Evolutionary conservation across 306 rosid genomes (phyloP).

Genomic region (Carpinus fangiana): DNA sequence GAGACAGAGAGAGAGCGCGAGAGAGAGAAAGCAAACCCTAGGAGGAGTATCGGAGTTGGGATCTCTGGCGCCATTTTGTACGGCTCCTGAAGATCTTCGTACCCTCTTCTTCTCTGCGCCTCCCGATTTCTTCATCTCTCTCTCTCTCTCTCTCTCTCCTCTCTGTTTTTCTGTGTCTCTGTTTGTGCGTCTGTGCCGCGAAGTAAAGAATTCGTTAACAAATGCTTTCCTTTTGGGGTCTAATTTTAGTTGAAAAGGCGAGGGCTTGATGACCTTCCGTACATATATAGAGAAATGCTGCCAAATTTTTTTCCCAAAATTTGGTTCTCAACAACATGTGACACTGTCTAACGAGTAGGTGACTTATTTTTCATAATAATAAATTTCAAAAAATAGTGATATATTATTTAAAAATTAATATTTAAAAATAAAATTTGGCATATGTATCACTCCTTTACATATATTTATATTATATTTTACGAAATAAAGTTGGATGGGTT

Average conservation of each 20-base stretch:
- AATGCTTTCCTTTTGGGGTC: background rate
- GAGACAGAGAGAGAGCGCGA: conserved; percentile 9
- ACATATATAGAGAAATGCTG: too few species aligned
- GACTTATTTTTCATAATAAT: too few species aligned
- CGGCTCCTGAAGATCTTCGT: conserved; percentile 70
- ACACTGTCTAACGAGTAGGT: too few species aligned
- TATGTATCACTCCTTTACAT: too few species aligned
- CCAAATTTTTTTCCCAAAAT: too few species aligned
- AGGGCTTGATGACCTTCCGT: too few species aligned
- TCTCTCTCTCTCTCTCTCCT: background rate
- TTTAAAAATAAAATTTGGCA: too few species aligned
- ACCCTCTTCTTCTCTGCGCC: conserved; percentile 94
- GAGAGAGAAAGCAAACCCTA: conserved; percentile 54
- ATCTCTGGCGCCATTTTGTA: conserved; percentile 73
- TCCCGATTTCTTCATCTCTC: conserved; percentile 79
- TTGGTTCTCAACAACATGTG: too few species aligned
- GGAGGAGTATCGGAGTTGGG: conserved; percentile 81
- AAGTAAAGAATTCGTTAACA: background rate
- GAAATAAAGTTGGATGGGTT: too few species aligned
- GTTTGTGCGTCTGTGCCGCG: background rate
- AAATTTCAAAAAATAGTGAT: too few species aligned
- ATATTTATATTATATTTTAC: too few species aligned
- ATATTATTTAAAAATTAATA: too few species aligned
- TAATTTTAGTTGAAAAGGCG: background rate
- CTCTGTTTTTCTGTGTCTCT: background rate